These are phyloP conservation scores for Corylus americana DNA, from an alignment of 306 rosid genomes.

Conservation along the genomic window DNA sequence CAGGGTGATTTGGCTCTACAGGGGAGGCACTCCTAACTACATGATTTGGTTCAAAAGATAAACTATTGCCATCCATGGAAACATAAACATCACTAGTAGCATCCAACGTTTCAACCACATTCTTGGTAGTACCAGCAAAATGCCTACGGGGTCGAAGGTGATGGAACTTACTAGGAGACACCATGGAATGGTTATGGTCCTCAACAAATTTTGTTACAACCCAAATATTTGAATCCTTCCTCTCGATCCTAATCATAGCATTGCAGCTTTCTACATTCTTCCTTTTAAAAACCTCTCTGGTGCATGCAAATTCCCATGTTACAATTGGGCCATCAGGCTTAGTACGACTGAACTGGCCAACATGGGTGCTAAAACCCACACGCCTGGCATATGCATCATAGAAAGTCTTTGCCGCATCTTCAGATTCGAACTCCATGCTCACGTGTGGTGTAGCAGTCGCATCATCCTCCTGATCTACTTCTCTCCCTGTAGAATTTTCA, in stretches of 20 bases:
- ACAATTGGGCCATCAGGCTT: conserved; percentile 79
- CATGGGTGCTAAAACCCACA: conserved; percentile 61
- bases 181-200: conserved; percentile 74
- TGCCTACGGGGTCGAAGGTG: conserved; percentile 64
- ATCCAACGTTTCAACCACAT: conserved; percentile 42
- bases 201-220: conserved; percentile 65
- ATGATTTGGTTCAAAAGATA: conserved; percentile 34
- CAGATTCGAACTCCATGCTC: conserved; percentile 70
- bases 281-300: conserved; percentile 66
- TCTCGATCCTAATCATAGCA: conserved; percentile 72
- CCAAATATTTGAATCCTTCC: conserved; percentile 59
- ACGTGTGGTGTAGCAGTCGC: conserved; percentile 50
- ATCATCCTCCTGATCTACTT: conserved; percentile 40
- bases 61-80: conserved; percentile 51
- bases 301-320: conserved; percentile 70
- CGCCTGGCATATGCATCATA: conserved; percentile 63
- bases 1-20: conserved; percentile 42
- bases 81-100: conserved; percentile 38
- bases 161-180: conserved; percentile 52
- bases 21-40: conserved; percentile 56
- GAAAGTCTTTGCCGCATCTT: conserved; percentile 64
- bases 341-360: conserved; percentile 65
- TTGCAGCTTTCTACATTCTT: conserved; percentile 72
- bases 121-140: conserved; percentile 66
- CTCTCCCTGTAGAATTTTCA: conserved; percentile 40